Evolutionary conservation across 768 basidiomycete species (phyloP).

Genomic region (Suillus americanus): DNA sequence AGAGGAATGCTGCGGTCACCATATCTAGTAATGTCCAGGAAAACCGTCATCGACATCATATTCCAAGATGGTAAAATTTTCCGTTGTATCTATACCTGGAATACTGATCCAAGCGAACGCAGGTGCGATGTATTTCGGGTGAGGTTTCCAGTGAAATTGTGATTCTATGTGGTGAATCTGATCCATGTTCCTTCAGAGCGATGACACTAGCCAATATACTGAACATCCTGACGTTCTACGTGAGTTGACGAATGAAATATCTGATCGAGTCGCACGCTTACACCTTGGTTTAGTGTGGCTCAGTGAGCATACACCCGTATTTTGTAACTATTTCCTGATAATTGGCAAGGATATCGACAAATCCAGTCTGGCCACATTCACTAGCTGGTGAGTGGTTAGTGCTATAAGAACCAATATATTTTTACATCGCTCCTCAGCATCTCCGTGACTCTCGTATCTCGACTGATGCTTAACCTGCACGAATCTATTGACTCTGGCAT

Average conservation of each 20-base stretch:
- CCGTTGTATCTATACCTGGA: background rate
- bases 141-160: conserved; percentile 16
- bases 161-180: background rate
- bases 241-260: conserved; percentile 12
- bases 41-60: conserved; percentile 41
- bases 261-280: background rate
- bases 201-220: conserved; percentile 53
- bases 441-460: conserved; percentile 53
- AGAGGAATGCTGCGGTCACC: conserved; percentile 22
- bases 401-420: background rate
- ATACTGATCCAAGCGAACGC: background rate
- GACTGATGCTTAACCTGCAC: conserved; percentile 56
- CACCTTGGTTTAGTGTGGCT: background rate
- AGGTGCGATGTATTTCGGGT: conserved; percentile 62
- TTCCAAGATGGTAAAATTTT: conserved; percentile 47
- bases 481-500: conserved; percentile 29
- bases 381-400: background rate
- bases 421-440: conserved; percentile 30
- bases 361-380: background rate
- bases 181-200: conserved; percentile 31
- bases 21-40: conserved; percentile 21
- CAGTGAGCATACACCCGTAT: background rate
- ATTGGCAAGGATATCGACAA: background rate
- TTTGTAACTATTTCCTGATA: background rate
- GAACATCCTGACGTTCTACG: conserved; percentile 45